Evolutionary conservation across 495 filamentous ascomycete species (phyloP), one percentile per base, ranked within the genome.

Genomic region (Trichocladium antarcticum): DNA sequence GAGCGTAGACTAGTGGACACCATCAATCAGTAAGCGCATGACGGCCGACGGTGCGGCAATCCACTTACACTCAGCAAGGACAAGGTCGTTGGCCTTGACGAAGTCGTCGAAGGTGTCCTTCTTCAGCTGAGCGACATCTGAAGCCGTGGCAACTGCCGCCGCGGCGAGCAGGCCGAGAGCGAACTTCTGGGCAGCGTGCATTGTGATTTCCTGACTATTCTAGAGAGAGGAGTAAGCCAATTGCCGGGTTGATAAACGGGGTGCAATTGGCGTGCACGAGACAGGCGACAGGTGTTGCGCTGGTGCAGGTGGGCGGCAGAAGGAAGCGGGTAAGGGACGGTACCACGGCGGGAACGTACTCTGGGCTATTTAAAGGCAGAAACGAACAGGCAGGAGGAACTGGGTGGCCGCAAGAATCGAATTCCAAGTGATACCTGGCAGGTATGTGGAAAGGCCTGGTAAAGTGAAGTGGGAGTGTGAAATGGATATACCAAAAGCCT

Each of bases 71-170:
- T 88, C 84, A 59, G 83, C 83, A 43, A 88, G 77, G 28, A 86
- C 83, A 47, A 97, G 75, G 57, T 84, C 80, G 63, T 97, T 81
- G 51, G 83, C 75, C 57, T 82, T 85, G 53, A 99, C 70, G 70
- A 96, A 99, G 42, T 77, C 75, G 38, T 81, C 69, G 60, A 98
- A 97, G 37, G 78, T 89, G 57, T 92, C 88, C 67, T 78, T 84
- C 65, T 80, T 90, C 49, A 99, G 70, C 29, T 85, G 77, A 53
- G 82, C 71, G 36, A 98, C 92, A 63, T 97, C 86, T 27, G 85
- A 90, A 11, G 74, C 74, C 29, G 73, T 69, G 46, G 72, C 71
- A 24, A 77, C 74, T 17, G 76, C 67, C 37, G 84, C 84, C 47
- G 82, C 81, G 48, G 76, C 76, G 47, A 86, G 74, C 64, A 86